A percentile compares a stretch with the other conserved stretches of the same genome.
phyloP scores from a whole-genome alignment of 2,329 filamentous ascomycete species.

The Aspergillus flavus region DNA sequence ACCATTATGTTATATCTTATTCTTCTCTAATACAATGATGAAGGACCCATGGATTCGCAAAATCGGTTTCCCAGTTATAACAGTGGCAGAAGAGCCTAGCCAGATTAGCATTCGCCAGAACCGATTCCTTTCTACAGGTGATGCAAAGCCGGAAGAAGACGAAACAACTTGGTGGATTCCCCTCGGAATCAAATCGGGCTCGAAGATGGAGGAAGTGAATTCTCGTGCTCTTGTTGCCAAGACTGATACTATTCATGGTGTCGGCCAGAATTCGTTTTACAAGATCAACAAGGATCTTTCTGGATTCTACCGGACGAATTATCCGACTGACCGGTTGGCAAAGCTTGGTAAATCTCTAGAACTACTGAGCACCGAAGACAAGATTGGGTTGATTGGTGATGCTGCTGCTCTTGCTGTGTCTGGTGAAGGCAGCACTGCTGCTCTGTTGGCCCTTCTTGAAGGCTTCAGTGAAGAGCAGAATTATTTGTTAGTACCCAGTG shows the following conservation, averaged over 20 bases:
- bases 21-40: conserved; percentile 15
- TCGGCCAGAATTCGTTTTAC: conserved; percentile 79
- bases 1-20: not conserved
- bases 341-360: conserved; percentile 78
- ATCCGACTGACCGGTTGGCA: conserved; percentile 78
- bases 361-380: conserved; percentile 80
- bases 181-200: conserved; percentile 77
- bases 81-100: conserved; percentile 78
- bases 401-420: conserved; percentile 86
- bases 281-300: conserved; percentile 89
- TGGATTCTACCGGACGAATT: conserved; percentile 91
- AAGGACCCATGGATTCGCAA: conserved; percentile 86
- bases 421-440: conserved; percentile 79
- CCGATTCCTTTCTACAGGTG: conserved; percentile 88
- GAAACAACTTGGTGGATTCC: conserved; percentile 95
- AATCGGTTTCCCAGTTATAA: conserved; percentile 91
- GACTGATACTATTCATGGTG: conserved; percentile 68
- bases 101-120: conserved; percentile 82
- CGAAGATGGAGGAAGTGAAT: conserved; percentile 63
- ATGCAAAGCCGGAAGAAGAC: conserved; percentile 89
- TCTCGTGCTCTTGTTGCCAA: conserved; percentile 73
- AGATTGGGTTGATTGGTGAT: conserved; percentile 89
- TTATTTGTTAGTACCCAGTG: conserved; percentile 61
- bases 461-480: conserved; percentile 81
- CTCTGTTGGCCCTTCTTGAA: conserved; percentile 79